These are phyloP conservation scores for Tuber umbilicatum DNA, from an alignment of 495 filamentous ascomycete genomes.

Conservation along the genomic window DNA sequence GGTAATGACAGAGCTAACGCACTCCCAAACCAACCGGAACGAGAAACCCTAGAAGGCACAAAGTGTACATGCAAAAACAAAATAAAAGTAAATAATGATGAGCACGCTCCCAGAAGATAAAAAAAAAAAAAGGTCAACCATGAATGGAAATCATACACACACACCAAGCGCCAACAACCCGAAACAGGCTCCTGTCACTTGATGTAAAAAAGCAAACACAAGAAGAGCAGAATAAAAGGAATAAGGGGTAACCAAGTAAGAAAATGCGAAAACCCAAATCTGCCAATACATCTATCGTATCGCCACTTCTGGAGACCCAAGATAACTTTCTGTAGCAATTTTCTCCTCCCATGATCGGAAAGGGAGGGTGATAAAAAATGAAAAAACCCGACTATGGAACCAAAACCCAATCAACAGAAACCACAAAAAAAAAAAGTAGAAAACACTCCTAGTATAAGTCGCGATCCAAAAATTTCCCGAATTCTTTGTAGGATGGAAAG, in stretches of 20 bases:
- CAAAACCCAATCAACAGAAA: slow-evolving; percentile 30
- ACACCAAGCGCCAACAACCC: slow-evolving; percentile 10
- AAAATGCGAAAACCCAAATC: slow-evolving; percentile 28
- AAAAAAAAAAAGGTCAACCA: slow-evolving; percentile 42
- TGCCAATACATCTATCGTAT: slow-evolving; percentile 8
- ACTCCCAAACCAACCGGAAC: slow-evolving; percentile 34
- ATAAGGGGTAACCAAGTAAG: slow-evolving; percentile 38
- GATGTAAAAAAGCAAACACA: slow-evolving; percentile 47
- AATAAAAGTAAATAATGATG: slow-evolving; percentile 18
- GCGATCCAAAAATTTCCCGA: slow-evolving; percentile 10
- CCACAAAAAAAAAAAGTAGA: slow-evolving; percentile 33
- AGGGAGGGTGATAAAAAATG: neutral
- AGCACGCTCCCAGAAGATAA: slow-evolving; percentile 17
- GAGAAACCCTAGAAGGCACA: slow-evolving; percentile 40
- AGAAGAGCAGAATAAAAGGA: slow-evolving; percentile 40
- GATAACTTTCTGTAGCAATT: neutral
- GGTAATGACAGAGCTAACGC: slow-evolving; percentile 37
- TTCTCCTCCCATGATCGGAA: neutral
- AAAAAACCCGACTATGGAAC: slow-evolving; percentile 23
- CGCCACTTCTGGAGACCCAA: neutral
- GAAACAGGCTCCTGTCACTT: slow-evolving; percentile 18
- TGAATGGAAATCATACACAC: slow-evolving; percentile 34
- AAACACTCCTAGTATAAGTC: slow-evolving; percentile 24
- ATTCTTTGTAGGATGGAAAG: slow-evolving; percentile 18
- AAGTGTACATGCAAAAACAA: slow-evolving; percentile 37